Evolutionary conservation across 257 asterid species (phyloP).

Genomic region (Scutellaria galericulata): DNA sequence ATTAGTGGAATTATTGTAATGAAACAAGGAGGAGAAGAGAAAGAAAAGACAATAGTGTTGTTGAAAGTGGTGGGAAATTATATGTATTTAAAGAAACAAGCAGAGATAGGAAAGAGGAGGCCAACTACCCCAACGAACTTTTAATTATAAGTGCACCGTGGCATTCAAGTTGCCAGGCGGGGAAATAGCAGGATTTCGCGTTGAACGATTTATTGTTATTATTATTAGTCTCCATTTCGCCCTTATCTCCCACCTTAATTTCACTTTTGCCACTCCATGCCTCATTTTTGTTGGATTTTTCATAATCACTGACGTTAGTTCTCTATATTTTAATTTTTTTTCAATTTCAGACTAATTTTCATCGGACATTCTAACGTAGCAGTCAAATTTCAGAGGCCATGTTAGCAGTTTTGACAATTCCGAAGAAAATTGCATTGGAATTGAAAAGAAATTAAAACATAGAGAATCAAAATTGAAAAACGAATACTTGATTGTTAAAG

Average conservation of each 20-base stretch:
- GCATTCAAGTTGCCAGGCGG: conserved; percentile 60
- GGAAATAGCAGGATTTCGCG: conserved; percentile 39
- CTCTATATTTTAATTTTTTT: no score
- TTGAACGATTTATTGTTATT: conserved; percentile 18
- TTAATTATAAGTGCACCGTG: conserved; percentile 45
- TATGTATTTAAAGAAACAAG: conserved; percentile 49
- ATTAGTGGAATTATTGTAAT: neutral
- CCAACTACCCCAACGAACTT: conserved; percentile 78
- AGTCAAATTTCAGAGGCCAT: no score
- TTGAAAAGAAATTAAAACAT: no score
- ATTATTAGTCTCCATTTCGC: neutral
- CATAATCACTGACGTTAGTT: no score
- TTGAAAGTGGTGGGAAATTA: conserved; percentile 31
- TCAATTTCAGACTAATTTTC: no score
- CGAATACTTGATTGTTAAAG: no score
- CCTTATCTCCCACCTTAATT: neutral
- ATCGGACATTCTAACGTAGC: no score
- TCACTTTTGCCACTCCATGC: conserved; percentile 17
- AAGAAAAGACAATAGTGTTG: conserved; percentile 11
- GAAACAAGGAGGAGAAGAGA: neutral
- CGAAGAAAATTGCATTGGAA: no score
- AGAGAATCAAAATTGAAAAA: no score
- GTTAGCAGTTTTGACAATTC: no score
- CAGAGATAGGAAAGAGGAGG: conserved; percentile 18
- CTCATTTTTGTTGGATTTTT: no score